A percentile compares a stretch with the other conserved stretches of the same genome.
Conservation (phyloP, 768 basidiomycete genomes). For the Mycena belliarum region DNA sequence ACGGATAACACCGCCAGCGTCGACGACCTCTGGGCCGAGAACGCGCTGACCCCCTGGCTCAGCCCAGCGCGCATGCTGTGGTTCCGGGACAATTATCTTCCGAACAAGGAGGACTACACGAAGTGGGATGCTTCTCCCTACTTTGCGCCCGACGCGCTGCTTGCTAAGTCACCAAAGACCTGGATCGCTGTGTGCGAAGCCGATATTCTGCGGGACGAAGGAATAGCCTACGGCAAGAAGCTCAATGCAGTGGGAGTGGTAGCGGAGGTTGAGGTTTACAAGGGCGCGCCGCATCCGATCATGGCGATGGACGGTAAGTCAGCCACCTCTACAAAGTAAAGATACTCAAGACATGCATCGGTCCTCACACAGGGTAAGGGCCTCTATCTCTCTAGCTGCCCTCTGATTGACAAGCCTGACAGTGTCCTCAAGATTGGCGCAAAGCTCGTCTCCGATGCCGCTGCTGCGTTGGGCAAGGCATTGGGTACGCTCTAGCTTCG, state of each 20-base stretch:
- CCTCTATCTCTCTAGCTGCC: background rate
- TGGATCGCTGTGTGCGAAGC: conserved; percentile 67
- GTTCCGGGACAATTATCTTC: conserved; percentile 72
- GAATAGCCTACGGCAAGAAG: conserved; percentile 61
- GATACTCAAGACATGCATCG: background rate
- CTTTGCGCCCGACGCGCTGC: conserved; percentile 59
- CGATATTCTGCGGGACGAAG: conserved; percentile 70
- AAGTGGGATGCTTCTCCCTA: conserved; percentile 74
- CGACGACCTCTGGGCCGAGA: conserved; percentile 54
- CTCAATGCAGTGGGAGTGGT: conserved; percentile 52
- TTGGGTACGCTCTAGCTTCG: conserved; percentile 18
- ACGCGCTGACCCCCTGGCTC: conserved; percentile 60
- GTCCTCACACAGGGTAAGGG: conserved; percentile 22
- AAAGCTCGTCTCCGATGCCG: conserved; percentile 40
- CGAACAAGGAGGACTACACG: conserved; percentile 56
- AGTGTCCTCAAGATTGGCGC: conserved; percentile 34
- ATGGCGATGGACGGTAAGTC: conserved; percentile 73
- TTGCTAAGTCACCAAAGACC: conserved; percentile 53
- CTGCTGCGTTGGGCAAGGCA: conserved; percentile 33
- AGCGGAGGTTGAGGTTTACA: conserved; percentile 57
- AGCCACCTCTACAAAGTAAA: background rate
- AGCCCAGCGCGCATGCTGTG: conserved; percentile 67
- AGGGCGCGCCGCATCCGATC: conserved; percentile 68
- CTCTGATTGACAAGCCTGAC: conserved; percentile 1
- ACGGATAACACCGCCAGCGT: conserved; percentile 66